These are phyloP conservation scores for Penicillium hordei DNA, from an alignment of 2,329 filamentous ascomycete species.

Conservation along the genomic window DNA sequence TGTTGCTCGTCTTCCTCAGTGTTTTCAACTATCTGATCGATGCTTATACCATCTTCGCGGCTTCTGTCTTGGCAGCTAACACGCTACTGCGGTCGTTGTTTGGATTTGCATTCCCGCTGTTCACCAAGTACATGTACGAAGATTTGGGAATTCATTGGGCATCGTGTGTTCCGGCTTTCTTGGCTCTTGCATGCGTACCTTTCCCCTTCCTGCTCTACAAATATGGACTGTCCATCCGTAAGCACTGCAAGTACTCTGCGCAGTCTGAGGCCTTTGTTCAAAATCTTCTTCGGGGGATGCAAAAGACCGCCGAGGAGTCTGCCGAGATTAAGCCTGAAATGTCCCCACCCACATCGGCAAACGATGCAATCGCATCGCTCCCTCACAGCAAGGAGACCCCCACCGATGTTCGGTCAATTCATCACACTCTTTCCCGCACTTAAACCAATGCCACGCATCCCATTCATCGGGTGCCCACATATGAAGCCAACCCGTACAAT, in stretches of 20 bases:
- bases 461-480: slow-evolving; percentile 19
- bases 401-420: slow-evolving; percentile 14
- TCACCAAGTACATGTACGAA: slow-evolving; percentile 48
- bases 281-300: slow-evolving; percentile 11
- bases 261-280: slow-evolving; percentile 33
- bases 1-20: slow-evolving; percentile 44
- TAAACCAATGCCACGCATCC: slow-evolving; percentile 8
- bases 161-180: slow-evolving; percentile 47
- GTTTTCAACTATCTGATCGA: slow-evolving; percentile 48
- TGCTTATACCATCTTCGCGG: slow-evolving; percentile 46
- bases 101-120: slow-evolving; percentile 50
- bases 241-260: slow-evolving; percentile 44
- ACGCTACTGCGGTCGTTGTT: slow-evolving; percentile 49
- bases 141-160: slow-evolving; percentile 52
- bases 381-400: slow-evolving; percentile 15
- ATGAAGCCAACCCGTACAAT: slow-evolving; percentile 22
- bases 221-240: slow-evolving; percentile 42
- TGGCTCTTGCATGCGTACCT: slow-evolving; percentile 46
- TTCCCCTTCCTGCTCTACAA: slow-evolving; percentile 49
- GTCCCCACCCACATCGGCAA: background rate
- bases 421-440: slow-evolving; percentile 11
- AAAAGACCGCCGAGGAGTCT: background rate
- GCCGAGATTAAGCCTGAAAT: background rate
- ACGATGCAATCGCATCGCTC: background rate
- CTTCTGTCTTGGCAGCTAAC: slow-evolving; percentile 46